These are phyloP conservation scores for Monilinia fructigena DNA, from an alignment of 2,329 filamentous ascomycete species.

Conservation along the genomic window DNA sequence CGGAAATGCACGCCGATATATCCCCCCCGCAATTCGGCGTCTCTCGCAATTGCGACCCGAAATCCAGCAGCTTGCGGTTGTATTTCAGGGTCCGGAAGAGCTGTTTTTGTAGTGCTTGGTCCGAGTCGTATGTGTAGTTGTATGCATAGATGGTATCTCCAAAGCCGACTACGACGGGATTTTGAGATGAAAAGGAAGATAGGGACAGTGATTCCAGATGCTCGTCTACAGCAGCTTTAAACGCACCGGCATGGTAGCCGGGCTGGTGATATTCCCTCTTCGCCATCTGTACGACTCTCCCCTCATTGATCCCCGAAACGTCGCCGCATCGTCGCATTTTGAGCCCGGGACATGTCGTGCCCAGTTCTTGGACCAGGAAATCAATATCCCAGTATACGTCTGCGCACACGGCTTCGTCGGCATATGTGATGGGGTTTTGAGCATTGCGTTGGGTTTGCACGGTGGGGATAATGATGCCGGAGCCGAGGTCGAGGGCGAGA, in stretches of 20 bases:
- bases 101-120: conserved; percentile 30
- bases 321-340: conserved; percentile 29
- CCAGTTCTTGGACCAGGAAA: conserved; percentile 20
- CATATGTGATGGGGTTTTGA: conserved; percentile 17
- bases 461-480: conserved; percentile 31
- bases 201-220: conserved; percentile 3
- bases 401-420: conserved; percentile 23
- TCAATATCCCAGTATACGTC: conserved; percentile 29
- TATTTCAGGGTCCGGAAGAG: conserved; percentile 31
- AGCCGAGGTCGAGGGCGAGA: conserved; percentile 32
- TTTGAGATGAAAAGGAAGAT: conserved; percentile 18
- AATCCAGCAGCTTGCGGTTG: conserved; percentile 26
- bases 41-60: conserved; percentile 25
- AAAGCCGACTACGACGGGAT: conserved; percentile 28
- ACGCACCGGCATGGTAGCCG: conserved; percentile 22
- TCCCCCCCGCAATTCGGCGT: conserved; percentile 24
- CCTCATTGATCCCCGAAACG: conserved; percentile 25
- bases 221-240: conserved; percentile 4
- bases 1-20: conserved; percentile 34
- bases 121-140: conserved; percentile 29
- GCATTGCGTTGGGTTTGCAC: conserved; percentile 22
- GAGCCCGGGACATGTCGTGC: conserved; percentile 27
- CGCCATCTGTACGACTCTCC: conserved; percentile 11
- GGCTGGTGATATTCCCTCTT: conserved; percentile 18
- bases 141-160: conserved; percentile 32